Conservation (phyloP, 2,329 filamentous ascomycete species). For the Apiospora marii region DNA sequence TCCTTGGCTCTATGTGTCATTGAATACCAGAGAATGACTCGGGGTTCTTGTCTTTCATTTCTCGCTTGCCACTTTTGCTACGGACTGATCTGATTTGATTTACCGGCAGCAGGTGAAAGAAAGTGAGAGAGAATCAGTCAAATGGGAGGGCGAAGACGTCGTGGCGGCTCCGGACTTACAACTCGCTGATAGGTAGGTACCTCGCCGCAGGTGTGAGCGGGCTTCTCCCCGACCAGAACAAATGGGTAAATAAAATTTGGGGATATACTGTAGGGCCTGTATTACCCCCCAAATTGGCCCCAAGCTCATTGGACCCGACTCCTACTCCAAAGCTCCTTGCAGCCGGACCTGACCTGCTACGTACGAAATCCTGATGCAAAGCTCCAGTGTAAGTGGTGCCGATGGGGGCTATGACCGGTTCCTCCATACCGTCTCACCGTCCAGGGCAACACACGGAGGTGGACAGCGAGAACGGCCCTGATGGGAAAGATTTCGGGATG, state of each 20-base stretch:
- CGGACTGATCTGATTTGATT: not conserved
- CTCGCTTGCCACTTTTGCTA: not conserved
- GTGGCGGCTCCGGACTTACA: not conserved
- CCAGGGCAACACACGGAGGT: constrained; percentile 10
- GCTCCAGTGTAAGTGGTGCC: constrained; percentile 10
- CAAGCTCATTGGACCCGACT: not conserved
- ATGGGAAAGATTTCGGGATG: constrained; percentile 1
- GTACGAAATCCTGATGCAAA: constrained; percentile 5
- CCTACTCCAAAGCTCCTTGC: not conserved
- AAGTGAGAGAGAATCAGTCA: too few species aligned
- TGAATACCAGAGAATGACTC: not conserved
- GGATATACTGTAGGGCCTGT: not conserved
- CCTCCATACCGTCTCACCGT: not conserved
- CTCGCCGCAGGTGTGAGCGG: not conserved
- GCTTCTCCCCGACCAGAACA: not conserved
- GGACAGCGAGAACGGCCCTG: not conserved
- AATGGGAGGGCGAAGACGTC: not conserved
- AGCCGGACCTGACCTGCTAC: not conserved
- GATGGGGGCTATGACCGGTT: constrained; percentile 8
- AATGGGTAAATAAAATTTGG: not conserved
- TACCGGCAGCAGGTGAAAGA: not conserved
- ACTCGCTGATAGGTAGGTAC: not conserved
- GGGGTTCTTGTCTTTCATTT: not conserved
- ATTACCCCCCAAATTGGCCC: not conserved
- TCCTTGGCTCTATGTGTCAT: constrained; percentile 10